Evolutionary conservation across 805 yeast species (phyloP).

Genomic region (Zygosaccharomyces bisporus): DNA sequence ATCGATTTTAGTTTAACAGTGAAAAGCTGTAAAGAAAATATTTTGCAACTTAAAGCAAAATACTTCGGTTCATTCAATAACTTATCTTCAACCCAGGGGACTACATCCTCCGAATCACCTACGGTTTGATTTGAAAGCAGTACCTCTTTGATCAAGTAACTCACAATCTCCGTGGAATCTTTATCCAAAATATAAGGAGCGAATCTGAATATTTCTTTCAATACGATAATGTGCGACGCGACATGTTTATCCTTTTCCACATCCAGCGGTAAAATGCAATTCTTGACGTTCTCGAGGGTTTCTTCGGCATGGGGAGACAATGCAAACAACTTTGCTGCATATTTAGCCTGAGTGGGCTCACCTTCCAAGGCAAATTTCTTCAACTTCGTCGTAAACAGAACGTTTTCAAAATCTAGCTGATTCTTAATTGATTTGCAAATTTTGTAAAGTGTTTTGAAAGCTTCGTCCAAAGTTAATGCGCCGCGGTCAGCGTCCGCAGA

Average conservation of each 20-base stretch:
- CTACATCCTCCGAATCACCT: constrained; percentile 31
- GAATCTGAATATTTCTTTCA: constrained; percentile 54
- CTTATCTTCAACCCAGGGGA: constrained; percentile 48
- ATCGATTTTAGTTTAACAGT: constrained; percentile 52
- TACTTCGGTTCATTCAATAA: constrained; percentile 39
- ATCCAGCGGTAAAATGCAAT: constrained; percentile 49
- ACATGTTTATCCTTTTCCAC: constrained; percentile 36
- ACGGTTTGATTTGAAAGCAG: constrained; percentile 48
- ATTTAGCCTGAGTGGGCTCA: constrained; percentile 57
- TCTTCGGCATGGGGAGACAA: constrained; percentile 44
- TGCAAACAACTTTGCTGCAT: constrained; percentile 56
- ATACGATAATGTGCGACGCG: constrained; percentile 53
- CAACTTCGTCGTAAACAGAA: constrained; percentile 43
- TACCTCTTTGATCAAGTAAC: constrained; percentile 57
- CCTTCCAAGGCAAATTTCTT: constrained; percentile 49
- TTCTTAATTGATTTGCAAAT: constrained; percentile 51
- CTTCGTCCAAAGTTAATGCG: constrained; percentile 33
- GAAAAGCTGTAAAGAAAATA: constrained; percentile 51
- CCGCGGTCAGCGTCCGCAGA: constrained; percentile 17
- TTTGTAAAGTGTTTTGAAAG: constrained; percentile 58
- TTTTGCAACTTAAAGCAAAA: constrained; percentile 44
- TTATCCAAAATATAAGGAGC: constrained; percentile 49
- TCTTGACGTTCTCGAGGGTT: constrained; percentile 39
- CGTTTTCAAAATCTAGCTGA: constrained; percentile 42
- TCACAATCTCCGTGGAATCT: constrained; percentile 54